Conservation (phyloP, 2,329 filamentous ascomycete genomes). For the Botrytis porri region DNA sequence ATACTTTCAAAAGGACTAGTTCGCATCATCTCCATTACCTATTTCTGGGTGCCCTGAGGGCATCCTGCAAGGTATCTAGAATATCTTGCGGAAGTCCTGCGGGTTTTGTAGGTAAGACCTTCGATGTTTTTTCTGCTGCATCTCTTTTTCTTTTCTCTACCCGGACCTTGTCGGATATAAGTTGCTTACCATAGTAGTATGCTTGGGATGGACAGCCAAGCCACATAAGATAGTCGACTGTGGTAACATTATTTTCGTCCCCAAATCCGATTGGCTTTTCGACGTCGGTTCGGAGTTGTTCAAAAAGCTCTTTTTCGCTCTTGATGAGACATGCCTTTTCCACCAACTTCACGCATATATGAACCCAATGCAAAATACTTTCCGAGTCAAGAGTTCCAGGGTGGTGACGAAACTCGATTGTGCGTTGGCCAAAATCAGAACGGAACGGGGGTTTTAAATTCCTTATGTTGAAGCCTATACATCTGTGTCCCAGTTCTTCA, state of each 20-base stretch:
- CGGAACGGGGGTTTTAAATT: neutral
- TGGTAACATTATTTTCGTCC: neutral
- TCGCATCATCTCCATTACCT: too few species aligned
- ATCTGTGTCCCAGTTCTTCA: rapidly evolving
- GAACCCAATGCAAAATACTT: slow-evolving; percentile 27
- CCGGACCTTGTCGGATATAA: neutral
- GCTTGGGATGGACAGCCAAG: slow-evolving; percentile 7
- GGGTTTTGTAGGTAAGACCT: neutral
- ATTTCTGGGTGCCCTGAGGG: neutral
- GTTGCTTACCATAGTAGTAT: neutral
- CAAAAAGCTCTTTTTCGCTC: neutral
- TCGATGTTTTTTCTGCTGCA: neutral
- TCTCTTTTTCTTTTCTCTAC: neutral
- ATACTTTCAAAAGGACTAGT: neutral
- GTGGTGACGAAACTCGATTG: slow-evolving; percentile 34
- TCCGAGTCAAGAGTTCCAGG: slow-evolving; percentile 26
- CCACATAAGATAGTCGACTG: neutral
- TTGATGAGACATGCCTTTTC: neutral
- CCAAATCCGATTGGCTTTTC: neutral
- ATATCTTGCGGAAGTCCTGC: neutral
- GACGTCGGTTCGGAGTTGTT: neutral
- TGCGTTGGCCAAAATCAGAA: neutral
- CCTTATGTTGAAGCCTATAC: neutral
- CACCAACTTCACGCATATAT: slow-evolving; percentile 23
- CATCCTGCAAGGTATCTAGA: neutral